These are phyloP conservation scores for Hemileccinum hortonii DNA, from an alignment of 1,284 basidiomycete genomes.

Conservation along the genomic window DNA sequence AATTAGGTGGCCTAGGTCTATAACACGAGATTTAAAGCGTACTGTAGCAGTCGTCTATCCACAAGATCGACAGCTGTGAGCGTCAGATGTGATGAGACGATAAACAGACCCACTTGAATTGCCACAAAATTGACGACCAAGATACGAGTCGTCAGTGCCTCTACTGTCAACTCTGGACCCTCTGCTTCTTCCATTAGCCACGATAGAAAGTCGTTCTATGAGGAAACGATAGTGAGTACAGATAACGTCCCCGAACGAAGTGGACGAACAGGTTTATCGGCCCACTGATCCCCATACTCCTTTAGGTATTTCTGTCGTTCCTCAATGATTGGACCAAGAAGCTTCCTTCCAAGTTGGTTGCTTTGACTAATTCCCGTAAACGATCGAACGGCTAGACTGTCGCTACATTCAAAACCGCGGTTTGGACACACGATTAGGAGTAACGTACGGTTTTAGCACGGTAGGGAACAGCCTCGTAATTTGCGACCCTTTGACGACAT, in stretches of 20 bases:
- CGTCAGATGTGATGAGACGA: too few relatives aligned
- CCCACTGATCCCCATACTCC: constrained; percentile 38
- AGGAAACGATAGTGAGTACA: neutral
- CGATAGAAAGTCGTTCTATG: constrained; percentile 42
- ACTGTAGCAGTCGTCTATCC: constrained; percentile 15
- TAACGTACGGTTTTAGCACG: constrained; percentile 39
- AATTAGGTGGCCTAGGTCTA: too few relatives aligned
- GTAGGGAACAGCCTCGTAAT: constrained; percentile 38
- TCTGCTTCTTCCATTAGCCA: constrained; percentile 46
- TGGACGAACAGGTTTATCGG: constrained; percentile 37
- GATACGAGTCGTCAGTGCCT: constrained; percentile 34
- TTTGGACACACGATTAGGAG: neutral
- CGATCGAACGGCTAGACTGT: constrained; percentile 3
- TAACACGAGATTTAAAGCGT: neutral
- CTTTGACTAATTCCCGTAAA: neutral
- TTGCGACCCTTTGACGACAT: constrained; percentile 28
- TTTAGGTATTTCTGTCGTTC: constrained; percentile 34
- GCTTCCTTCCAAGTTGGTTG: constrained; percentile 16
- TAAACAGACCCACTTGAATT: constrained; percentile 29
- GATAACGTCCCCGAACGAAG: too few relatives aligned
- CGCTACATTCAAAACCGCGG: neutral
- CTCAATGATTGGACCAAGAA: constrained; percentile 38
- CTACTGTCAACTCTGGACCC: constrained; percentile 29
- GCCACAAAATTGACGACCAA: constrained; percentile 40
- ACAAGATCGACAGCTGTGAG: neutral